phyloP scores from a whole-genome alignment of 352 stramenopile genomes.

The Blastocystis sp. region DNA sequence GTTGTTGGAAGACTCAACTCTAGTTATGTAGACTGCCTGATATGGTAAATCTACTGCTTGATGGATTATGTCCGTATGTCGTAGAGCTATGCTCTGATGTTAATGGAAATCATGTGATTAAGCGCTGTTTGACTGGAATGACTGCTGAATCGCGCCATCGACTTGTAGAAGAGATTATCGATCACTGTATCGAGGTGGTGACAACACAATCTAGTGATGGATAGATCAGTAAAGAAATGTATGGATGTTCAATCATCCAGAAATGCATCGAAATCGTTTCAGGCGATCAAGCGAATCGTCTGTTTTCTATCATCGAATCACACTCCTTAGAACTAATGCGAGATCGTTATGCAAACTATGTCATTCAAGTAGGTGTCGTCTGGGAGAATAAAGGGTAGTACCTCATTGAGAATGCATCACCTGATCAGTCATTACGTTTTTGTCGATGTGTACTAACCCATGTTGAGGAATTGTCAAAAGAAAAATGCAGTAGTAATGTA shows the following conservation, averaged over 20 bases:
- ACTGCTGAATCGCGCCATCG: slow-evolving; percentile 85
- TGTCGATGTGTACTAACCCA: slow-evolving; percentile 70
- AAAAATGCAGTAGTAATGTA: slow-evolving; percentile 97
- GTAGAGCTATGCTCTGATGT: slow-evolving; percentile 89
- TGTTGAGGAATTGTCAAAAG: slow-evolving; percentile 86
- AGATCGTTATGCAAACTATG: slow-evolving; percentile 81
- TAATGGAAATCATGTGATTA: slow-evolving; percentile 94
- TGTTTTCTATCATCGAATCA: slow-evolving; percentile 85
- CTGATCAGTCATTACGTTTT: slow-evolving; percentile 46
- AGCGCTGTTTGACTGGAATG: slow-evolving; percentile 85
- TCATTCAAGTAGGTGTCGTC: slow-evolving; percentile 67
- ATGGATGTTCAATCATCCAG: slow-evolving; percentile 91
- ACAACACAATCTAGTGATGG: neutral
- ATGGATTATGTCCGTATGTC: slow-evolving; percentile 80
- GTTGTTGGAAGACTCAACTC: neutral
- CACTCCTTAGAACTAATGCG: slow-evolving; percentile 90
- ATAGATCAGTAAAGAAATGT: slow-evolving; percentile 86
- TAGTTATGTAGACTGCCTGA: slow-evolving; percentile 72
- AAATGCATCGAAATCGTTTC: slow-evolving; percentile 82
- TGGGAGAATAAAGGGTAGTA: slow-evolving; percentile 66
- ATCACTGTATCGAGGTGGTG: slow-evolving; percentile 70
- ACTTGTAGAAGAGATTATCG: slow-evolving; percentile 87
- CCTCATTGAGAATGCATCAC: slow-evolving; percentile 69
- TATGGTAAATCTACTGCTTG: slow-evolving; percentile 81
- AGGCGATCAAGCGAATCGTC: slow-evolving; percentile 75